A percentile compares a stretch with the other conserved stretches of the same genome.
phyloP scores from a whole-genome alignment of 106 monocot species.

The Gastrodia elata region DNA sequence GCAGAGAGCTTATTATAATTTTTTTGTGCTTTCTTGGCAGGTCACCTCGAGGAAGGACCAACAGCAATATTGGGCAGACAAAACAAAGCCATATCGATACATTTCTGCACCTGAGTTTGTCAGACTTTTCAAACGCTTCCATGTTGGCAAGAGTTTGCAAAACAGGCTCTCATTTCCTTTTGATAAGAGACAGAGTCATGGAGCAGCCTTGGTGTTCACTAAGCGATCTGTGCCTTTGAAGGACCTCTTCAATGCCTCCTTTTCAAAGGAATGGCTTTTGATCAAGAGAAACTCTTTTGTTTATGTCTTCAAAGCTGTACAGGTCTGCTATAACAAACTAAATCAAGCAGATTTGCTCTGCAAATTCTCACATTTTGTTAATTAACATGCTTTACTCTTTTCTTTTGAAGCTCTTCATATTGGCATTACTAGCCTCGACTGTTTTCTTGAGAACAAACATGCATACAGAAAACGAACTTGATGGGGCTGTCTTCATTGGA shows the following conservation, averaged over 20 bases:
- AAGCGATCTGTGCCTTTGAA: slow-evolving; percentile 29
- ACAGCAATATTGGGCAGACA: slow-evolving; percentile 76
- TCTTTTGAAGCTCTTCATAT: slow-evolving; percentile 32
- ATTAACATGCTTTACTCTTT: background rate
- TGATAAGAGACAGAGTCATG: slow-evolving; percentile 40
- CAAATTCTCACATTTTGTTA: background rate
- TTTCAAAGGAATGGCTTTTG: slow-evolving; percentile 73
- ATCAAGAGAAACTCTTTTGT: slow-evolving; percentile 77
- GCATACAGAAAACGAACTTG: slow-evolving; percentile 19
- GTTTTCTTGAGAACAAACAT: slow-evolving; percentile 59
- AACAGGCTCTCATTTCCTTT: slow-evolving; percentile 48
- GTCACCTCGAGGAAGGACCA: slow-evolving; percentile 87
- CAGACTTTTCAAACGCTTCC: slow-evolving; percentile 30
- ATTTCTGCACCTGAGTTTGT: slow-evolving; percentile 59
- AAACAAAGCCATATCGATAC: slow-evolving; percentile 43
- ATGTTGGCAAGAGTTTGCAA: slow-evolving; percentile 38
- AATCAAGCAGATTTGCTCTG: background rate
- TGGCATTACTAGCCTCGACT: slow-evolving; percentile 48
- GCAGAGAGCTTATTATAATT: no score
- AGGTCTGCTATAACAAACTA: slow-evolving; percentile 22
- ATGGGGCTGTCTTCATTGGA: slow-evolving; percentile 49
- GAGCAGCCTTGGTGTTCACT: slow-evolving; percentile 46
- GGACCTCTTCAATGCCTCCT: slow-evolving; percentile 61
- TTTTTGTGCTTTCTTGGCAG: slow-evolving; percentile 13
- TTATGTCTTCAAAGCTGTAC: slow-evolving; percentile 65